These are phyloP conservation scores for Penicillium soppii DNA, from an alignment of 495 filamentous ascomycete genomes.

Conservation along the genomic window DNA sequence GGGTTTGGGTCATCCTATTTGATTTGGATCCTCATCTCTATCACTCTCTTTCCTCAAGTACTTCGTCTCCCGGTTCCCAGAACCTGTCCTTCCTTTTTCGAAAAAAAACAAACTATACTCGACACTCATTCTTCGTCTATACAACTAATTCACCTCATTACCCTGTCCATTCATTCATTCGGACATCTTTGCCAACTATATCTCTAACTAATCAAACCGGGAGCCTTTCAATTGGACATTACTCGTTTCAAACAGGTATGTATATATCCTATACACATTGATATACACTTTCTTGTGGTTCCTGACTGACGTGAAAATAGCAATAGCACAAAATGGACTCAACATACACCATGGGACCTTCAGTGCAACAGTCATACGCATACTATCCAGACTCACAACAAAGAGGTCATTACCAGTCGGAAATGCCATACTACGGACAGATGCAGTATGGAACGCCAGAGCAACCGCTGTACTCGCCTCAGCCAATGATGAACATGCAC, in stretches of 20 bases:
- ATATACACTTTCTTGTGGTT: too few relatives aligned
- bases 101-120: background rate
- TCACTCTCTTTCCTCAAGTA: conserved; percentile 7
- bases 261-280: background rate
- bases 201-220: conserved; percentile 8
- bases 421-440: conserved; percentile 49
- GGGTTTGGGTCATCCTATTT: conserved; percentile 7
- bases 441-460: conserved; percentile 44
- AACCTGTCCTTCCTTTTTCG: conserved; percentile 10
- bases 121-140: conserved; percentile 8
- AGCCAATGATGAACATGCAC: conserved; percentile 69
- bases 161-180: conserved; percentile 6
- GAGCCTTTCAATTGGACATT: conserved; percentile 1
- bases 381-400: conserved; percentile 88
- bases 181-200: background rate
- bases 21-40: conserved; percentile 7
- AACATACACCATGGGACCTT: conserved; percentile 50
- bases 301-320: too few relatives aligned
- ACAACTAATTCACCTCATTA: background rate
- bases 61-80: conserved; percentile 10
- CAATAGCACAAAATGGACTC: conserved; percentile 51
- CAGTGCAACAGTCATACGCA: conserved; percentile 78
- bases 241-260: conserved; percentile 1
- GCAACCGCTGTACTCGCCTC: conserved; percentile 36
- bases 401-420: conserved; percentile 76